Evolutionary conservation across 371 early-diverging fungal species (phyloP), one percentile per base, ranked within the genome.

Genomic region (Lichtheimia corymbifera): DNA sequence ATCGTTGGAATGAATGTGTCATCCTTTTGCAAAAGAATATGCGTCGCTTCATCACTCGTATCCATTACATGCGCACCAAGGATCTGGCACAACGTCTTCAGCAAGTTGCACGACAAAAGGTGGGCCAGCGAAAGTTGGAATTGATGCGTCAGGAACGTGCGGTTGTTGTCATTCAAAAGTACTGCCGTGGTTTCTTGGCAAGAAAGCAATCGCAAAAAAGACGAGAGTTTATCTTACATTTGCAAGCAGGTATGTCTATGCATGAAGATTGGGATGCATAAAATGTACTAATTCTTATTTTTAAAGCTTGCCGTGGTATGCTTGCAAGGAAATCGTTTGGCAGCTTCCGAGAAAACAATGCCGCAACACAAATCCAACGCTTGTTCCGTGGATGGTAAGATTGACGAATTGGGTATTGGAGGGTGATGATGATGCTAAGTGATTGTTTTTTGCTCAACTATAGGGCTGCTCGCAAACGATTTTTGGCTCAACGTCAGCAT

Each of bases 1-100:
- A 94, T 59, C 83, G 91, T 51, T 79, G 93, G 71, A 89, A 89
- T 41, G 80, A 80, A 47, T 91, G 90, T 41, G 95, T 94, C 30
- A 86, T 91, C 11, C 65, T 92, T 62, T 85, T 97, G 66, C 96
- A 97, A 80, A 93, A 94, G 85, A 93, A 95, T 67, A 87, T 93
- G 68, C 86, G 90, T 17, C 80, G 93, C 47, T 86, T 85, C 61
- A 73, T 93, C 61, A 79, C 86, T 53, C 88, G 93, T 68, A 76
- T 75, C n/a, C 71, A 78, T 15, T 96, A 90, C 71, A 67, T 85
- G 47, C 73, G 82, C 4, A 77, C 83, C 68, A 87, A 88, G 45
- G 62, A 66, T 12, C 69, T 90, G 7, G 79, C 87, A 18, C 64
- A 85, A 30, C 67, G 63, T 22, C 47, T 92, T 6, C 93, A 93